Conservation (phyloP, 768 basidiomycete species). For the Rhodocollybia butyracea region DNA sequence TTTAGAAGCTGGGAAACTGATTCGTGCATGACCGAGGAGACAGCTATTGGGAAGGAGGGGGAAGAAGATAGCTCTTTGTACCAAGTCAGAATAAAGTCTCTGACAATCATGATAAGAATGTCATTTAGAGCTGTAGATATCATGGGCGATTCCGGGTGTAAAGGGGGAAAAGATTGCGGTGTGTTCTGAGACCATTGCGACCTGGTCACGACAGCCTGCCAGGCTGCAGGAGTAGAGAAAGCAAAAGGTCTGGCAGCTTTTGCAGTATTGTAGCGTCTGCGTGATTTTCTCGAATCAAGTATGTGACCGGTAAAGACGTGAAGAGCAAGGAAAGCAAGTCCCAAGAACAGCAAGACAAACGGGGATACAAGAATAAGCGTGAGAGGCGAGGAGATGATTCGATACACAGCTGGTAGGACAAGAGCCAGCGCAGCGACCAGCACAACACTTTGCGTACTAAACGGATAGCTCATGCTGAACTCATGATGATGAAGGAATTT, state of each 20-base stretch:
- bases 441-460: conserved; percentile 51
- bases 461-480: conserved; percentile 28
- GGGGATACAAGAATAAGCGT: conserved; percentile 63
- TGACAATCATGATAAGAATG: conserved; percentile 73
- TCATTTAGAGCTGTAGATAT: conserved; percentile 76
- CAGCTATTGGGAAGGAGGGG: conserved; percentile 83
- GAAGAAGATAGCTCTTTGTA: conserved; percentile 85
- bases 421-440: conserved; percentile 57
- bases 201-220: conserved; percentile 86
- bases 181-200: conserved; percentile 85
- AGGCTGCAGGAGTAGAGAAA: conserved; percentile 92
- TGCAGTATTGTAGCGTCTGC: conserved; percentile 34
- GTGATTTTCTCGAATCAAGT: conserved; percentile 46
- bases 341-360: conserved; percentile 45
- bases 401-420: conserved; percentile 49
- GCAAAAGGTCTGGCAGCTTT: conserved; percentile 69
- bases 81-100: conserved; percentile 90
- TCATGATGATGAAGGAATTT: neutral
- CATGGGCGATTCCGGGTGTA: conserved; percentile 61
- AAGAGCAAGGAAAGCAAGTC: conserved; percentile 47
- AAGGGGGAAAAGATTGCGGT: conserved; percentile 62
- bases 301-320: conserved; percentile 55
- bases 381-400: conserved; percentile 64
- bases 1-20: conserved; percentile 56
- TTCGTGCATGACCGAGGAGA: conserved; percentile 71